phyloP scores from a whole-genome alignment of 2,329 filamentous ascomycete genomes.

The Talaromyces sp. region DNA sequence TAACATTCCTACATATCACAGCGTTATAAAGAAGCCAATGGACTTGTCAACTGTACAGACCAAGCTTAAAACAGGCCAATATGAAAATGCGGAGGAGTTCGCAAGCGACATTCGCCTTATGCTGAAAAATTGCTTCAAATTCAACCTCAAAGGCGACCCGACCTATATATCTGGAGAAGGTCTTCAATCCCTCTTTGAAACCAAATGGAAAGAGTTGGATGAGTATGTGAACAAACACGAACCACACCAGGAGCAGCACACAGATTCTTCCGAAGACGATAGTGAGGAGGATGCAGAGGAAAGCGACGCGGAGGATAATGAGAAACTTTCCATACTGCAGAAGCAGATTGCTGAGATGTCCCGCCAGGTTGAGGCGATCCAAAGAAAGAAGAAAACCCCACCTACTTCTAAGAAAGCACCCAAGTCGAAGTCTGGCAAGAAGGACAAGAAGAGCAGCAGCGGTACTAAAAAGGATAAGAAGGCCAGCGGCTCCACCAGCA shows the following conservation, averaged over 20 bases:
- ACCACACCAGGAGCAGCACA: constrained; percentile 65
- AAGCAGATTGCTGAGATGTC: constrained; percentile 75
- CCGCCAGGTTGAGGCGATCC: constrained; percentile 61
- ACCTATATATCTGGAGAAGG: constrained; percentile 73
- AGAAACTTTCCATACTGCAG: constrained; percentile 67
- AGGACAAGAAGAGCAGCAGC: constrained; percentile 44
- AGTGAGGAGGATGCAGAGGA: constrained; percentile 73
- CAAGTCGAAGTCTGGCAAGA: constrained; percentile 42
- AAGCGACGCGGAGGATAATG: constrained; percentile 61
- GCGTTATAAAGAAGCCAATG: constrained; percentile 96
- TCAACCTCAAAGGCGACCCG: constrained; percentile 79
- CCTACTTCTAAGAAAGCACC: constrained; percentile 38
- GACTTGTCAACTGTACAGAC: constrained; percentile 79
- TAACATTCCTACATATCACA: constrained; percentile 91
- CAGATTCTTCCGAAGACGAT: constrained; percentile 67
- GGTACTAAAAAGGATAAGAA: constrained; percentile 49
- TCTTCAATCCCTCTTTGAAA: constrained; percentile 74
- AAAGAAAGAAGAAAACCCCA: constrained; percentile 64
- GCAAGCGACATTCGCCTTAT: constrained; percentile 81
- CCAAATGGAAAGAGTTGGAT: constrained; percentile 75
- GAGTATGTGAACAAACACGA: constrained; percentile 79
- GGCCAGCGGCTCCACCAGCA: constrained; percentile 51
- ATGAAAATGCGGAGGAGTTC: constrained; percentile 81
- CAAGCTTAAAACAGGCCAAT: constrained; percentile 77
- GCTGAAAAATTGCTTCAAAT: constrained; percentile 86